Conservation (phyloP, 495 filamentous ascomycete genomes). For the Sordaria brevicollis region DNA sequence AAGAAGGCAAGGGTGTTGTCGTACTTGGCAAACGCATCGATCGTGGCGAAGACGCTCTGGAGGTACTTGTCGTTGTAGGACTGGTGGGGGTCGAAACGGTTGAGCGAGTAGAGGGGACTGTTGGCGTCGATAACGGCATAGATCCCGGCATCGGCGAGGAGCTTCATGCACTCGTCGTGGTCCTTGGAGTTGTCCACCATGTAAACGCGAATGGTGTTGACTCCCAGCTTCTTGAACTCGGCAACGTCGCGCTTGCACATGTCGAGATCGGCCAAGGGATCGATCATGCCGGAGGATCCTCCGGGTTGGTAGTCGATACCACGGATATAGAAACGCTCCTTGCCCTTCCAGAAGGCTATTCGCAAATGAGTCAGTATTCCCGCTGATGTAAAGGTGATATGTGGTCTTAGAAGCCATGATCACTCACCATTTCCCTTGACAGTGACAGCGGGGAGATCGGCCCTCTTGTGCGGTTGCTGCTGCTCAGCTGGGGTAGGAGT, state of each 20-base stretch:
- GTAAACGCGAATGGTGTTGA: constrained; percentile 92
- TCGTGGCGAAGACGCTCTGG: constrained; percentile 85
- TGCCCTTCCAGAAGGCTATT: constrained; percentile 76
- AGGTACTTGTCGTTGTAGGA: constrained; percentile 91
- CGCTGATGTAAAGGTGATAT: not conserved
- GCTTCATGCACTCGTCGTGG: constrained; percentile 78
- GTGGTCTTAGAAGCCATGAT: not conserved
- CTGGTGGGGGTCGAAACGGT: constrained; percentile 57
- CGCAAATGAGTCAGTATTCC: not conserved
- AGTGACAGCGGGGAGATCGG: constrained; percentile 31
- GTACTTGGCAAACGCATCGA: constrained; percentile 81
- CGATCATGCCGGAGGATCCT: constrained; percentile 64
- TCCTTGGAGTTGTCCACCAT: constrained; percentile 78
- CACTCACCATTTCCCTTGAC: constrained; percentile 35
- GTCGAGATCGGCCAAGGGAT: constrained; percentile 65
- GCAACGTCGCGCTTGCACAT: constrained; percentile 75
- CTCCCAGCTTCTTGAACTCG: constrained; percentile 72
- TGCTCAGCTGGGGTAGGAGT: constrained; percentile 46
- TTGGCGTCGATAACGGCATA: constrained; percentile 79
- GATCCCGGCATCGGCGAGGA: constrained; percentile 74
- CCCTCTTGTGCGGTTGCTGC: constrained; percentile 44
- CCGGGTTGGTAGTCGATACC: constrained; percentile 96
- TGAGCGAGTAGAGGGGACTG: constrained; percentile 59
- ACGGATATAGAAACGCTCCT: constrained; percentile 80
- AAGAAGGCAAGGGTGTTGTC: constrained; percentile 90